These are phyloP conservation scores for Epichloe gansuensis DNA, from an alignment of 2,329 filamentous ascomycete species.

Conservation along the genomic window DNA sequence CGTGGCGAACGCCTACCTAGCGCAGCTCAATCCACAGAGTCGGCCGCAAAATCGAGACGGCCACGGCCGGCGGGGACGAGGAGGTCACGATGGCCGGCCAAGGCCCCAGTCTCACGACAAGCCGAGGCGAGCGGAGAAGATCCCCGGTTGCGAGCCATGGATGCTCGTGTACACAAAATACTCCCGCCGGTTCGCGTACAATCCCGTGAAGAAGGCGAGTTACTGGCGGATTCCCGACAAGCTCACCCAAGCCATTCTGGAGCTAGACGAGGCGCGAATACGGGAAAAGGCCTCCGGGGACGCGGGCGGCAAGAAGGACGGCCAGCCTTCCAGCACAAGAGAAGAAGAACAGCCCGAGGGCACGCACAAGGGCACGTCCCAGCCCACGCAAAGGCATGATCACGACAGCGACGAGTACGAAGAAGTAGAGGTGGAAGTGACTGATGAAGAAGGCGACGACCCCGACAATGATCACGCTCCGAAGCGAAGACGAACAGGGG, in stretches of 20 bases:
- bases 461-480: conserved; percentile 28
- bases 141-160: conserved; percentile 79
- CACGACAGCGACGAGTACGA: conserved; percentile 62
- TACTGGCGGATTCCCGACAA: conserved; percentile 92
- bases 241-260: conserved; percentile 63
- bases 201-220: conserved; percentile 72
- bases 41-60: conserved; percentile 22
- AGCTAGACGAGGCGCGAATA: conserved; percentile 60
- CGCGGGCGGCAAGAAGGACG: conserved; percentile 5
- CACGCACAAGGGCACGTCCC: conserved; percentile 6
- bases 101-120: conserved; percentile 62
- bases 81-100: conserved; percentile 42
- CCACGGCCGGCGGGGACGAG: conserved; percentile 25
- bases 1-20: conserved; percentile 48
- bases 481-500: conserved; percentile 49
- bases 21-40: conserved; percentile 34
- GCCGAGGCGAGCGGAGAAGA: conserved; percentile 64
- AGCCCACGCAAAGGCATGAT: conserved; percentile 16
- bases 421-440: conserved; percentile 50
- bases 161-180: conserved; percentile 86
- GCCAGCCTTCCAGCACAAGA: neutral
- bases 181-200: conserved; percentile 80
- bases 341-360: neutral
- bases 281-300: conserved; percentile 36
- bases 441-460: conserved; percentile 37